A percentile compares a stretch with the other conserved stretches of the same genome.
Evolutionary conservation across 257 asterid genomes (phyloP).

Genomic region (Forsythia suspensa): DNA sequence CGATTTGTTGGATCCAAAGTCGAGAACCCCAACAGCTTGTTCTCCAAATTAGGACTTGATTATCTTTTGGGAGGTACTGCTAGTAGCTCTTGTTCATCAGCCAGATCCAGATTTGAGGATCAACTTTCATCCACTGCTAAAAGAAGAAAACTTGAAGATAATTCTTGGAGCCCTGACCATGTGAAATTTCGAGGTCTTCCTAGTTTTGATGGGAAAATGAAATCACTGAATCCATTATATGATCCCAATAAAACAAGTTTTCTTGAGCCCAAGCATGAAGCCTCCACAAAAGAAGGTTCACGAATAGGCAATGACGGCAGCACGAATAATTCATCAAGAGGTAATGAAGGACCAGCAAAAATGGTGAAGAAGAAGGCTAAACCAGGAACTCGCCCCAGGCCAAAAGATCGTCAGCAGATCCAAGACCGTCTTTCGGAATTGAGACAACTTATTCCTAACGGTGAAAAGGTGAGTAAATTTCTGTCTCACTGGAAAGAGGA

Average conservation of each 20-base stretch:
- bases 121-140: conserved; percentile 44
- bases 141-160: conserved; percentile 55
- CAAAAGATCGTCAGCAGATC: conserved; percentile 85
- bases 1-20: conserved; percentile 29
- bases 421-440: conserved; percentile 78
- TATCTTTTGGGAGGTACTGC: conserved; percentile 44
- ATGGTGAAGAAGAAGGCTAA: conserved; percentile 65
- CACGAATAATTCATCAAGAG: conserved; percentile 28
- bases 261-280: conserved; percentile 31
- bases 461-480: conserved; percentile 62
- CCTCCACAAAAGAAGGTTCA: conserved; percentile 33
- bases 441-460: conserved; percentile 79
- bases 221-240: conserved; percentile 15
- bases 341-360: conserved; percentile 38
- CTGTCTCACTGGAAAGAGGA: no score
- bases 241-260: conserved; percentile 19
- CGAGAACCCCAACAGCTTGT: conserved; percentile 52
- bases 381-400: conserved; percentile 78
- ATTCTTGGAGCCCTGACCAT: conserved; percentile 33
- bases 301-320: conserved; percentile 37
- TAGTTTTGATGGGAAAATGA: conserved; percentile 27
- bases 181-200: conserved; percentile 26
- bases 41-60: conserved; percentile 73
- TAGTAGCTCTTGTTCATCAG: conserved; percentile 34
- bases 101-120: conserved; percentile 41